Conservation (phyloP, 371 early-diverging fungal genomes). For the Mortierella sp. region DNA sequence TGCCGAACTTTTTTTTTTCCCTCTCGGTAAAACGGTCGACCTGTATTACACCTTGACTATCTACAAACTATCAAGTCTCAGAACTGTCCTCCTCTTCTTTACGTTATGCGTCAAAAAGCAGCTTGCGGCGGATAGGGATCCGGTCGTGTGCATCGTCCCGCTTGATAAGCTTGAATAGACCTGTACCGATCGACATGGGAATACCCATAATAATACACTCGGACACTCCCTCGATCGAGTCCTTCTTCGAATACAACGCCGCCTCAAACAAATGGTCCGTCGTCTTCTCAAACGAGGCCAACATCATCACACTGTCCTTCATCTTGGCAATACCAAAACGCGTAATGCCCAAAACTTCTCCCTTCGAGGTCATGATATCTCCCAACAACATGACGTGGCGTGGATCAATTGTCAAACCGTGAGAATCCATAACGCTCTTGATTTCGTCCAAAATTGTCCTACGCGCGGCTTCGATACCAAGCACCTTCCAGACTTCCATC, state of each 20-base stretch:
- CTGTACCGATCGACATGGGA: slow-evolving; percentile 98
- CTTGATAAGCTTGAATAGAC: slow-evolving; percentile 91
- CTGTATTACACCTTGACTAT: too few relatives aligned
- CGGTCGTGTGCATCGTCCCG: slow-evolving; percentile 64
- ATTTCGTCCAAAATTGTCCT: slow-evolving; percentile 82
- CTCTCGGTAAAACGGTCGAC: too few relatives aligned
- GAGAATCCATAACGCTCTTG: slow-evolving; percentile 67
- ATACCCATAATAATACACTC: slow-evolving; percentile 99
- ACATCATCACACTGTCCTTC: slow-evolving; percentile 99
- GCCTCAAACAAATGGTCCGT: slow-evolving; percentile 99
- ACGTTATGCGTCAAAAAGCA: slow-evolving; percentile 68
- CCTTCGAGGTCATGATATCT: slow-evolving; percentile 98
- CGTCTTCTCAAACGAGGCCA: slow-evolving; percentile 99
- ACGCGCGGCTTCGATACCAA: slow-evolving; percentile 99
- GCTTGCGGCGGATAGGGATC: slow-evolving; percentile 64
- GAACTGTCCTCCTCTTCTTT: not conserved
- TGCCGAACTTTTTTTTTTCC: too few relatives aligned
- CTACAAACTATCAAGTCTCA: not conserved
- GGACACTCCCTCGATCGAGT: slow-evolving; percentile 95
- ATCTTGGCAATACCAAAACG: slow-evolving; percentile 99
- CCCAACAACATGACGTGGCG: slow-evolving; percentile 98
- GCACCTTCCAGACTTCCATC: slow-evolving; percentile 91
- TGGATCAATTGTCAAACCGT: slow-evolving; percentile 90
- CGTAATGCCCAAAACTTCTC: slow-evolving; percentile 98
- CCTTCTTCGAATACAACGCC: slow-evolving; percentile 92